Evolutionary conservation across 2,329 filamentous ascomycete species (phyloP).

Genomic region (Fusarium tjaetaba): DNA sequence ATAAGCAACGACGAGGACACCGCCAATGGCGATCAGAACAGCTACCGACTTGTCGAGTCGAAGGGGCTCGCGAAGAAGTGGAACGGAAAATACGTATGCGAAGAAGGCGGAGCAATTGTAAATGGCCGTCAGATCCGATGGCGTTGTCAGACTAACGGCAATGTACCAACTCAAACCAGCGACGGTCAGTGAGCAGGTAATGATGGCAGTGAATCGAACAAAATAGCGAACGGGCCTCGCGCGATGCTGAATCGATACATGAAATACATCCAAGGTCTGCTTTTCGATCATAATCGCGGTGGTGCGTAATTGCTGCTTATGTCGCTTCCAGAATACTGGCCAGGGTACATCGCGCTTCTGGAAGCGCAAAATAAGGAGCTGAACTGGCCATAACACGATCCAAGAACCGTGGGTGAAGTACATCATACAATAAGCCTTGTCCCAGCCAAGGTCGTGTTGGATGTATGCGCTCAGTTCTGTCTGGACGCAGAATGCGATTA

Average conservation of each 20-base stretch:
- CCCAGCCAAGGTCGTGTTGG: conserved; percentile 90
- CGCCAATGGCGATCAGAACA: conserved; percentile 85
- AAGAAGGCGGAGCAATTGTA: conserved; percentile 99
- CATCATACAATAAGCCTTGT: conserved; percentile 99
- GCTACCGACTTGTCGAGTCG: conserved; percentile 86
- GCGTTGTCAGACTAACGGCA: conserved; percentile 91
- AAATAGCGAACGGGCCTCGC: conserved; percentile 72
- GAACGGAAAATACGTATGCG: conserved; percentile 95
- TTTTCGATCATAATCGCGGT: conserved; percentile 85
- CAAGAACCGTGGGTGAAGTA: conserved; percentile 97
- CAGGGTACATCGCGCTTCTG: conserved; percentile 84
- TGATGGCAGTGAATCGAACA: conserved; percentile 78
- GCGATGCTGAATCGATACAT: conserved; percentile 49
- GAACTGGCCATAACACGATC: conserved; percentile 86
- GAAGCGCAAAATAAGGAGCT: conserved; percentile 81
- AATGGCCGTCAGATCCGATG: conserved; percentile 94
- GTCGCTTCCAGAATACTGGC: conserved; percentile 82
- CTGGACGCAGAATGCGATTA: conserved; percentile 91
- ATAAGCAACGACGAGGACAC: conserved; percentile 95
- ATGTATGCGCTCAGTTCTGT: conserved; percentile 97
- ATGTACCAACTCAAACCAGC: conserved; percentile 96
- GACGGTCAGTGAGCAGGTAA: conserved; percentile 87
- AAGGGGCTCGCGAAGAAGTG: conserved; percentile 85
- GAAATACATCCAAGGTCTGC: conserved; percentile 74
- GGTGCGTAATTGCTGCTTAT: conserved; percentile 60